Evolutionary conservation across 306 rosid species (phyloP).

Genomic region (Argentina anserina): DNA sequence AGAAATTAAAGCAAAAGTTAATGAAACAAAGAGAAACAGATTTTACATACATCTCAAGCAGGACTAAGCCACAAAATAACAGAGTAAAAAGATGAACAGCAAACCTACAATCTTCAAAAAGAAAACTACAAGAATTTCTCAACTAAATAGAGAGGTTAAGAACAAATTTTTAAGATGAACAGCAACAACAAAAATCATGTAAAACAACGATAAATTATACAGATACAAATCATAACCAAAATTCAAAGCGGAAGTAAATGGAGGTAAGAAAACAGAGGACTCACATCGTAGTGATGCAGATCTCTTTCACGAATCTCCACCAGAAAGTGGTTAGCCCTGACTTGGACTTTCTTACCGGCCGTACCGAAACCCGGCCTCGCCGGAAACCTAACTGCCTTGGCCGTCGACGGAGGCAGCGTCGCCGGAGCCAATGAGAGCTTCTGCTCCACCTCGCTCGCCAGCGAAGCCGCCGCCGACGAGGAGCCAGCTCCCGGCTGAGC

Average conservation of each 20-base stretch:
- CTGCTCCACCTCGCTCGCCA: conserved; percentile 7
- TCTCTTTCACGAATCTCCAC: conserved; percentile 32
- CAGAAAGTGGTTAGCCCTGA: conserved; percentile 59
- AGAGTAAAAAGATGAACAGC: neutral
- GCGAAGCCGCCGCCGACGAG: neutral
- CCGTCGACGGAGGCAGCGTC: conserved; percentile 31
- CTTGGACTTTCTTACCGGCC: conserved; percentile 15
- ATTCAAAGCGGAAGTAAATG: neutral
- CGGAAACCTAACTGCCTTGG: conserved; percentile 26
- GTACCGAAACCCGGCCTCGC: conserved; percentile 49
- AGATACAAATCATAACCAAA: neutral
- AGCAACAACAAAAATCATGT: neutral
- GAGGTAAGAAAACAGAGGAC: neutral
- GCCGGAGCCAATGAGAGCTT: conserved; percentile 26
- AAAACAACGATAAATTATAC: neutral
- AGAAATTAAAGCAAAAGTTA: too few relatives aligned
- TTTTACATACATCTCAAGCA: neutral
- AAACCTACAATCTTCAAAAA: neutral
- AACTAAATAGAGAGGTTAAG: neutral
- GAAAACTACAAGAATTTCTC: neutral
- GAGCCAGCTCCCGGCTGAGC: neutral
- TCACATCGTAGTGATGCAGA: conserved; percentile 58
- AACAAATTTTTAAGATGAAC: neutral
- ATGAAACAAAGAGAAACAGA: neutral
- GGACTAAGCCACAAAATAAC: neutral